These are phyloP conservation scores for Ophiocordyceps unilateralis DNA, from an alignment of 2,329 filamentous ascomycete genomes.

Conservation along the genomic window DNA sequence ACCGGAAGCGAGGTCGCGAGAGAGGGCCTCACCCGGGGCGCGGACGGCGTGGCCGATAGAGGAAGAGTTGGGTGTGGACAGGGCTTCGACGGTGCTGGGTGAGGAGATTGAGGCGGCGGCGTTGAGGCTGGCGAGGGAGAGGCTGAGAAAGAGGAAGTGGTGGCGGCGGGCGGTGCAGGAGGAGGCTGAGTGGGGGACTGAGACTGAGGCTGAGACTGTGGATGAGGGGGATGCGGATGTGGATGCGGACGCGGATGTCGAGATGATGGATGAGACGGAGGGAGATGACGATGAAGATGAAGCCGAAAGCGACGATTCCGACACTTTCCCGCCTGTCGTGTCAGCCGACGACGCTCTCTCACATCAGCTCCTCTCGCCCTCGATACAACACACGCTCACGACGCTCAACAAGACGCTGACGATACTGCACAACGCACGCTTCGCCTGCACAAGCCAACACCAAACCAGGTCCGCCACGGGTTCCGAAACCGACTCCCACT, in stretches of 20 bases:
- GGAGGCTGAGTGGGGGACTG: not conserved
- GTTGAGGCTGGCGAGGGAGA: constrained; percentile 49
- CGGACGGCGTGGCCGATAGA: constrained; percentile 84
- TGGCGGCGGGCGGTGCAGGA: constrained; percentile 3
- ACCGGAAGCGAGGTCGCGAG: too few relatives aligned
- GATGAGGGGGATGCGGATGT: not conserved
- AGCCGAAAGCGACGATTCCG: too few relatives aligned
- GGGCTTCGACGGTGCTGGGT: constrained; percentile 42
- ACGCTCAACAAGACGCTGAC: constrained; percentile 53
- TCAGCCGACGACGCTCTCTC: constrained; percentile 57
- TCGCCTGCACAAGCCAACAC: constrained; percentile 25
- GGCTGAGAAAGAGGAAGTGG: constrained; percentile 24
- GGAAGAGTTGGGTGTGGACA: constrained; percentile 40
- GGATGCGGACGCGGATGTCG: not conserved
- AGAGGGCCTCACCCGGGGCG: constrained; percentile 27
- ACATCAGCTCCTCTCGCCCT: constrained; percentile 45
- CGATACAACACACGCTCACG: constrained; percentile 50
- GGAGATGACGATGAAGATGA: too few relatives aligned
- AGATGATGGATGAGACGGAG: not conserved
- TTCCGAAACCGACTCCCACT: constrained; percentile 19
- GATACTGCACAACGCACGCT: constrained; percentile 50
- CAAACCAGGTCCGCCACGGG: constrained; percentile 22
- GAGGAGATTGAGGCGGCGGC: constrained; percentile 53
- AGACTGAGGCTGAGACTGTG: not conserved
- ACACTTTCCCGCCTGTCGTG: constrained; percentile 37